These are phyloP conservation scores for Vitis rotundifolia DNA, from an alignment of 164 flowering plant species.

Conservation along the genomic window DNA sequence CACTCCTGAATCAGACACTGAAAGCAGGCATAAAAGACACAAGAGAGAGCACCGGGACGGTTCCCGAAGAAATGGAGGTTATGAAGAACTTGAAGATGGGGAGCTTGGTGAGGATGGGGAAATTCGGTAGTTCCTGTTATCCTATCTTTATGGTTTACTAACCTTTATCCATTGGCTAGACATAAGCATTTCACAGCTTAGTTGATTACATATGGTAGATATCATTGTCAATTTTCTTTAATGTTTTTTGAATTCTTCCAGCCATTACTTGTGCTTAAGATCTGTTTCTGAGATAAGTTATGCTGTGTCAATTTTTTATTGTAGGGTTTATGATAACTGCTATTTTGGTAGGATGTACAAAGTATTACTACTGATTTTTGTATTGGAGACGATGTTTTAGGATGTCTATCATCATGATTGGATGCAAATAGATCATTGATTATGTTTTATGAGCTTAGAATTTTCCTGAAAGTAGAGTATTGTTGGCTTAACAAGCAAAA, in stretches of 20 bases:
- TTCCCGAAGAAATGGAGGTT: slow-evolving; percentile 65
- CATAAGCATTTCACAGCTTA: not conserved
- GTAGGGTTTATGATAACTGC: slow-evolving; percentile 3
- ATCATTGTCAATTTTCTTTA: slow-evolving; percentile 1
- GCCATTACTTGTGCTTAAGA: slow-evolving; percentile 1
- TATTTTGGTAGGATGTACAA: slow-evolving; percentile 1
- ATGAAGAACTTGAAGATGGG: slow-evolving; percentile 98
- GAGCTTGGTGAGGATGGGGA: slow-evolving; percentile 97
- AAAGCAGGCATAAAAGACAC: slow-evolving; percentile 79
- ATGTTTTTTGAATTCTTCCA: not conserved
- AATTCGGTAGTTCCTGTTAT: slow-evolving; percentile 44
- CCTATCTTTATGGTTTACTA: slow-evolving; percentile 7
- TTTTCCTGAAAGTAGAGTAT: not conserved
- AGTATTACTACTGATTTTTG: not conserved
- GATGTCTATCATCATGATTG: no score
- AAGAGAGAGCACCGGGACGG: slow-evolving; percentile 80
- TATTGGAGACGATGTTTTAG: not conserved
- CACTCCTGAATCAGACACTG: slow-evolving; percentile 87
- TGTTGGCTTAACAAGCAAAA: no score
- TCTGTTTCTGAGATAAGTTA: not conserved
- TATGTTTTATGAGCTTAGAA: no score
- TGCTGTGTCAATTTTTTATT: not conserved
- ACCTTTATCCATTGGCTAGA: slow-evolving; percentile 1
- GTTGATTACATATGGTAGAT: slow-evolving; percentile 16
- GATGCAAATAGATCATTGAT: no score